Evolutionary conservation across 2,329 filamentous ascomycete species (phyloP).

Genomic region (Epichloe glyceriae): DNA sequence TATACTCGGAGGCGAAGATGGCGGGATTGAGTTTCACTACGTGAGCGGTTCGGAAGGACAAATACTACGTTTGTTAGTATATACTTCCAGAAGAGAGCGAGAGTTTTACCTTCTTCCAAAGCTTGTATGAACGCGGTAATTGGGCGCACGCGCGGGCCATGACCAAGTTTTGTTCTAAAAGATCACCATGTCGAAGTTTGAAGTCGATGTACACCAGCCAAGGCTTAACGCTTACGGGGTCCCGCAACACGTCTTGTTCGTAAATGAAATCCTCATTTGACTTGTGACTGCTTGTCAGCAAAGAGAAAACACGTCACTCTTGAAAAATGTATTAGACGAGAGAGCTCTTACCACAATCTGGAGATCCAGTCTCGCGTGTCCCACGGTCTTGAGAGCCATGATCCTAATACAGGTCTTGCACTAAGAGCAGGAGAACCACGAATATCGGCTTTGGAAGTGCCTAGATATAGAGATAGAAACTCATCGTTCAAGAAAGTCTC

Average conservation of each 20-base stretch:
- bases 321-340: not conserved
- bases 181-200: conserved; percentile 74
- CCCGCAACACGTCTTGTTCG: conserved; percentile 87
- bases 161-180: conserved; percentile 73
- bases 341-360: conserved; percentile 21
- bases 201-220: conserved; percentile 92
- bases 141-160: conserved; percentile 86
- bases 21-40: conserved; percentile 73
- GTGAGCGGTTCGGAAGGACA: conserved; percentile 72
- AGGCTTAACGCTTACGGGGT: conserved; percentile 74
- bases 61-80: conserved; percentile 44
- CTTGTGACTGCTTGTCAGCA: conserved; percentile 28
- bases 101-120: conserved; percentile 76
- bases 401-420: not conserved
- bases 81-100: not conserved
- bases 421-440: not conserved
- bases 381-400: not conserved
- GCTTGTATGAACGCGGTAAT: conserved; percentile 88
- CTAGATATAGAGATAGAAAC: not conserved
- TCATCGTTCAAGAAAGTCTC: not conserved
- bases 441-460: not conserved
- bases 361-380: conserved; percentile 1
- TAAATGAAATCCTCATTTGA: conserved; percentile 85
- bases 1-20: conserved; percentile 65
- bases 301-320: not conserved